Conservation (phyloP, 148 eudicot genomes). For the Rhododendron ovatum region DNA sequence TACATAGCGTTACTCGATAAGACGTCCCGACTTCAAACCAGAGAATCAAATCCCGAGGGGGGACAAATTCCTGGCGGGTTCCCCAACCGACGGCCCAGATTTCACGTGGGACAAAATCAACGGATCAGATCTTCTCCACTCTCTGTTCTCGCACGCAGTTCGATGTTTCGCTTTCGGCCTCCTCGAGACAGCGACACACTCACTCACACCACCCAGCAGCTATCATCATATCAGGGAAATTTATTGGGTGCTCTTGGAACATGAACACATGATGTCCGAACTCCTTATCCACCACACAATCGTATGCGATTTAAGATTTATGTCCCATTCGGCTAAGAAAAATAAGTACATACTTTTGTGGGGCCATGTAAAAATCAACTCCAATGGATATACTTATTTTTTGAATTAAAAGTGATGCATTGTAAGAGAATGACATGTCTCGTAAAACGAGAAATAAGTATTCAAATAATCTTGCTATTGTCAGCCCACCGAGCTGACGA, state of each 20-base stretch:
- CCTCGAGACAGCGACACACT: slow-evolving; percentile 16
- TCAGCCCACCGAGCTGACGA: too few relatives aligned
- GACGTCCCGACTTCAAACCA: neutral
- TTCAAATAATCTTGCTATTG: too few relatives aligned
- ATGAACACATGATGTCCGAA: neutral
- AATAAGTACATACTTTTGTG: too few relatives aligned
- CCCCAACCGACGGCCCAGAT: neutral
- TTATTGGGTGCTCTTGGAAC: neutral
- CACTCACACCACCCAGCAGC: neutral
- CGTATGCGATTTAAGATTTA: too few relatives aligned
- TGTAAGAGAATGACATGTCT: too few relatives aligned
- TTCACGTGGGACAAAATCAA: neutral
- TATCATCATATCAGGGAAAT: neutral
- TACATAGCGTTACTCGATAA: neutral
- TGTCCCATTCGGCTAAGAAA: too few relatives aligned
- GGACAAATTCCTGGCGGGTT: neutral
- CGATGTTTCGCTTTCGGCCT: slow-evolving; percentile 13
- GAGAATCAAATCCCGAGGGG: neutral
- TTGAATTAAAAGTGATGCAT: too few relatives aligned
- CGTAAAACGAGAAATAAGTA: too few relatives aligned
- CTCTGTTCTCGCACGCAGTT: neutral
- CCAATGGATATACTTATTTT: too few relatives aligned
- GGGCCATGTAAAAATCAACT: too few relatives aligned
- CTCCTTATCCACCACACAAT: too few relatives aligned
- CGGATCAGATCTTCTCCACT: slow-evolving; percentile 3